These are phyloP conservation scores for Cladosporium sp. DNA, from an alignment of 2,329 filamentous ascomycete genomes.

Conservation along the genomic window DNA sequence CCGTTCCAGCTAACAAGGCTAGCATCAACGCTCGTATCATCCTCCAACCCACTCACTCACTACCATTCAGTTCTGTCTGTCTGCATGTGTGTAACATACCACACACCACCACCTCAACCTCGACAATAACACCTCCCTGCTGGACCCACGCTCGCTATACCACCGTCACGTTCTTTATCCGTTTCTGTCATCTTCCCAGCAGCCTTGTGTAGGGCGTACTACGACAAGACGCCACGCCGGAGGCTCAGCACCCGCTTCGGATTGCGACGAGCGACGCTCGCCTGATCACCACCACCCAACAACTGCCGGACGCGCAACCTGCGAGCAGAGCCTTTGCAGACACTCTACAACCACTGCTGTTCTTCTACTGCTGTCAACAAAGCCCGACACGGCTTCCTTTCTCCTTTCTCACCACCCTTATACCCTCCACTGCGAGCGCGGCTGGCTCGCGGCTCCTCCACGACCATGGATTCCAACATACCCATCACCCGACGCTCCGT, in stretches of 20 bases:
- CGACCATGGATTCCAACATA: not conserved
- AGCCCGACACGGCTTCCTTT: not conserved
- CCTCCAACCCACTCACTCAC: not conserved
- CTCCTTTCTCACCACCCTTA: not conserved
- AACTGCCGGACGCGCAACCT: slow-evolving; percentile 4
- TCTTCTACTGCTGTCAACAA: not conserved
- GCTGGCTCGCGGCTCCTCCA: slow-evolving; percentile 12
- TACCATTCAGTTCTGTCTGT: not conserved
- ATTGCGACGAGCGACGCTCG: slow-evolving; percentile 14
- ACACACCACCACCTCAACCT: not conserved
- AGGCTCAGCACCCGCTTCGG: slow-evolving; percentile 13
- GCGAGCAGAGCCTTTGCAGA: not conserved
- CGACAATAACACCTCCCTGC: not conserved
- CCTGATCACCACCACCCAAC: not conserved
- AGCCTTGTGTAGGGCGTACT: not conserved
- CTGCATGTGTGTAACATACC: not conserved
- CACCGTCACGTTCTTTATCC: slow-evolving; percentile 10
- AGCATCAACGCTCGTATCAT: slow-evolving; percentile 1
- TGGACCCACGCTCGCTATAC: slow-evolving; percentile 7
- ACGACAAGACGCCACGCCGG: not conserved
- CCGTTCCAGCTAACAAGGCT: not conserved
- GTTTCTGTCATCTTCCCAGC: not conserved
- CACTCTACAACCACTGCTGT: not conserved
- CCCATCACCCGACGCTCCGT: slow-evolving; percentile 10
- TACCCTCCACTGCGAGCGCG: slow-evolving; percentile 7